Base-by-base conservation (phyloP, 2,329 filamentous ascomycete species). In the Fusarium buharicum region DNA sequence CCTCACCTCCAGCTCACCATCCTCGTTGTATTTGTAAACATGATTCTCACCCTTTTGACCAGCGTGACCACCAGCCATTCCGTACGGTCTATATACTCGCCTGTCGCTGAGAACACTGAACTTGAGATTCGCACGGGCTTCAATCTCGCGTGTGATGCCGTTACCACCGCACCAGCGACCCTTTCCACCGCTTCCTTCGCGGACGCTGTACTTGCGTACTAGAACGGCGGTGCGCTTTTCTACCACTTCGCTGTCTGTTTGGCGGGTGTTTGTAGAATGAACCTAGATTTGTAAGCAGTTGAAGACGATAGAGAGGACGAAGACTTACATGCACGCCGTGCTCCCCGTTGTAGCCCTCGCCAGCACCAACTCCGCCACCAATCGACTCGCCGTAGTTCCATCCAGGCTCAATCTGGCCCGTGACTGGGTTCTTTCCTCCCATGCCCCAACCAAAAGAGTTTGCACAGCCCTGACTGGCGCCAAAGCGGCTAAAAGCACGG, bases 371-470 rank as follows among this genome's bases (percentile, higher is more conserved):
- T 0, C 91, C 91, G 28, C 91, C 91, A 0, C 89, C 88, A 59
- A 95, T 93, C 4, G 91, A 94, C 75, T 94, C 91, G 73, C 94
- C 93, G 78, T 95, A 95, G 10, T 92, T 92, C 71, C 95, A 95
- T 0, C 91, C 91, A 4, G 68, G 86, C 88, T 38, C 30, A 9
- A 63, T 28, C 3, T 49, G 1, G 3, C 48, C 48, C 4, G 59
- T 63, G 3, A 22, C 69, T 1, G 67, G 56, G 13, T 75, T 67
- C n/a, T 55, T 56, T 0, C 73, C 74, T 6, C 70, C 74, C 57
- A 73, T 74, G n/a, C 70, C 73, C 63, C 74, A 77, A 3, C 74
- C 73, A 28, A 76, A 69, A 24, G 70, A 72, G 59, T 70, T 76
- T 5, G 70, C 69, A 47, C 73, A 75, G 0, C 74, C 74, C 39